These are phyloP conservation scores for Trebouxia sp. DNA, from an alignment of 139 green algal species.

Conservation along the genomic window DNA sequence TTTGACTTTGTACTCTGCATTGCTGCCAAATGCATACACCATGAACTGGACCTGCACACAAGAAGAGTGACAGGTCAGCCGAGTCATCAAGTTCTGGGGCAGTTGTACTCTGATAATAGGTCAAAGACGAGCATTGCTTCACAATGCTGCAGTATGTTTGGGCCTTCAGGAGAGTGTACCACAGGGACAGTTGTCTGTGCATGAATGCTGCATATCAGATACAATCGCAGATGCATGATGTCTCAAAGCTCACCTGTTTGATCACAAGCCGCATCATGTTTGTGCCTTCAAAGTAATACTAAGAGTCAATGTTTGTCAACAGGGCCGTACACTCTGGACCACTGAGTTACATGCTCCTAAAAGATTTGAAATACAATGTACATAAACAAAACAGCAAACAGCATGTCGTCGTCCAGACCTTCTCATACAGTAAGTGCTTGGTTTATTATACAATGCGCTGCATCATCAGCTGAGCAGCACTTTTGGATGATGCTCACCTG, in stretches of 20 bases:
- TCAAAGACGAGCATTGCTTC: too few relatives aligned
- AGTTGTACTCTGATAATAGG: too few relatives aligned
- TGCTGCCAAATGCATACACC: slow-evolving; percentile 12
- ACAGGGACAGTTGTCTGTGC: too few relatives aligned
- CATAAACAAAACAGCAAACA: not conserved
- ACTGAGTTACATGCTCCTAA: not conserved
- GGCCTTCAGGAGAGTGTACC: too few relatives aligned
- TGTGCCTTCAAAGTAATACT: not conserved
- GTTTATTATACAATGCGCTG: not conserved
- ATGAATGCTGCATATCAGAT: too few relatives aligned
- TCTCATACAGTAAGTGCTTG: slow-evolving; percentile 4
- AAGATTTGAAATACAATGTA: not conserved
- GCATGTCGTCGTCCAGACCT: not conserved
- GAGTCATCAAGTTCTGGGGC: too few relatives aligned
- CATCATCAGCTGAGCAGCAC: not conserved
- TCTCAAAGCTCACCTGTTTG: slow-evolving; percentile 26
- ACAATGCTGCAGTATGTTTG: too few relatives aligned
- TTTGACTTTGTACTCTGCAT: slow-evolving; percentile 13
- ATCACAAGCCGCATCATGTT: slow-evolving; percentile 24
- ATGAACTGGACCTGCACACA: slow-evolving; percentile 6
- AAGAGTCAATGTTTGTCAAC: too few relatives aligned
- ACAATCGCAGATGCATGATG: too few relatives aligned
- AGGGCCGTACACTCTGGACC: too few relatives aligned
- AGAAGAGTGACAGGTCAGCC: not conserved
- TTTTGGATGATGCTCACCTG: not conserved